phyloP scores from a whole-genome alignment of 257 asterid genomes.

The Solanum bulbocastanum region DNA sequence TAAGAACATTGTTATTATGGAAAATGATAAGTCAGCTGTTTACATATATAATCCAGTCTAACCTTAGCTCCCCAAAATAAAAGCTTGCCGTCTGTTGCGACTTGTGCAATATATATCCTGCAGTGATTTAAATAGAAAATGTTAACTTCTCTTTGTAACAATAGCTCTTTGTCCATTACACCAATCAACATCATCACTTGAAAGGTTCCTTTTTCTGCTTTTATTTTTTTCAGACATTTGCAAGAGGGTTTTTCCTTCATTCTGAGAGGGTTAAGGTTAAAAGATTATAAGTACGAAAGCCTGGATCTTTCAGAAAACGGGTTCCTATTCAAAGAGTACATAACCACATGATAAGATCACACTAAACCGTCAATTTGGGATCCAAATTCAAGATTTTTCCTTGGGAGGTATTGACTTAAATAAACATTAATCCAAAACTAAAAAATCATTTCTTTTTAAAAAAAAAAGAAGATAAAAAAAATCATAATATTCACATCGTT shows the following conservation, averaged over 20 bases:
- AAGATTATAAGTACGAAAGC: background rate
- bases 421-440: background rate
- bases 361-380: background rate
- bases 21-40: background rate
- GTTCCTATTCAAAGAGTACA: background rate
- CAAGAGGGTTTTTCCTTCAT: background rate
- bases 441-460: background rate
- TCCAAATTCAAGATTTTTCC: background rate
- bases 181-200: background rate
- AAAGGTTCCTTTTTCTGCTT: background rate
- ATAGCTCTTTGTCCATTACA: background rate
- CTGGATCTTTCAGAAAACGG: background rate
- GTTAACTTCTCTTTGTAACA: background rate
- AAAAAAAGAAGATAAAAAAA: background rate
- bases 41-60: constrained; percentile 1
- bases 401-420: background rate
- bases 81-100: constrained; percentile 51
- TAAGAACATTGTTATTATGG: background rate
- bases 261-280: background rate
- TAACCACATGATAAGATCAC: background rate
- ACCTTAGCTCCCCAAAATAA: constrained; percentile 92
- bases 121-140: constrained; percentile 5
- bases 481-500: background rate
- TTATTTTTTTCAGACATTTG: background rate
- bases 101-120: constrained; percentile 64